Evolutionary conservation across 495 filamentous ascomycete genomes (phyloP), one percentile per base, ranked within the genome.

Genomic region (Penicillium waksmanii): DNA sequence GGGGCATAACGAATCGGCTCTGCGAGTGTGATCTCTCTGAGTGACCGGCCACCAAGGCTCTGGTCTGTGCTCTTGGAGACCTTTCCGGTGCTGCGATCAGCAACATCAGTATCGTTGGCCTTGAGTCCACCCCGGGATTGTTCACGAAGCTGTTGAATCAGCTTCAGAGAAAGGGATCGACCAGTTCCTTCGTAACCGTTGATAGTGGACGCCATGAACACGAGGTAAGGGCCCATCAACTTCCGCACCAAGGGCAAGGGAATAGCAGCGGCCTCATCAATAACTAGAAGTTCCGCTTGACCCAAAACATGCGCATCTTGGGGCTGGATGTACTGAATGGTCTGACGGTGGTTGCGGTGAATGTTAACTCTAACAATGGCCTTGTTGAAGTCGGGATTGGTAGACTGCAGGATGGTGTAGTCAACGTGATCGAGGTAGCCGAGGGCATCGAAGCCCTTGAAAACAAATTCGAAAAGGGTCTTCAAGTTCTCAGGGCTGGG

Each of bases 151-250:
- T 99, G 96, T 66, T 97, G 93, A 60, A 99, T 98, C 58, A 99
- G 81, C 75, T 99, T 99, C 43, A 99, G 75, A 3, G 96, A 98
- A 2, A 99, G 81, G 2, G 94, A 97, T 40, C 96, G 84, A 33
- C 96, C 96, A 3, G 96, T 99, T 61, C 96, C 96, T 77, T 99
- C 96, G 69, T 99, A 99, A 53, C 96, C 96, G 67, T 97, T 98
- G 76, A 99, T 97, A 13, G 96, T 99, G 1, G 95, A 98, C 4
- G 96, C 92, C 96, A 99, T 99, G 78, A 99, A 99, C 3, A 98
- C 92, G 21, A 98, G 80, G 73, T 98, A 99, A n/a, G 93, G 95
- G 0, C 96, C 95, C 85, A 99, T 91, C 33, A 99, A 82, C 70
- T 97, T 97, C 61, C 88, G 84, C 12, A 98, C 95, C 44, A 97